phyloP scores from a whole-genome alignment of 1,284 basidiomycete species.

The Singerocomus inundabilis region DNA sequence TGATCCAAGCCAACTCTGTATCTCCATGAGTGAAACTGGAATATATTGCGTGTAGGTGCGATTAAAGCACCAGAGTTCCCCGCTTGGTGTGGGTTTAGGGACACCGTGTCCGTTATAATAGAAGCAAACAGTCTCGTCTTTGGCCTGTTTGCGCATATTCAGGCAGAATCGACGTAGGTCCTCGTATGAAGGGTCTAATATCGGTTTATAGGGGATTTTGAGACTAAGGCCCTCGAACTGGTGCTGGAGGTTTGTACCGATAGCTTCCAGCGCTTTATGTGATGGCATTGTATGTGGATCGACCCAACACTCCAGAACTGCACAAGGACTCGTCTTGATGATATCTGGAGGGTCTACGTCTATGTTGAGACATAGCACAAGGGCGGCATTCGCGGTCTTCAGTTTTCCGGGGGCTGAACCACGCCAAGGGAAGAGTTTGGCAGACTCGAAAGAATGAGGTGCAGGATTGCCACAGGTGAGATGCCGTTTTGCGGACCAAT shows the following conservation, averaged over 20 bases:
- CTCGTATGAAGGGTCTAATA: conserved; percentile 93
- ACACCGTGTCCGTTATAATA: conserved; percentile 99
- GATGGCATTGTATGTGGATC: conserved; percentile 89
- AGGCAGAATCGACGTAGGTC: conserved; percentile 91
- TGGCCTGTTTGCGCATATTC: conserved; percentile 82
- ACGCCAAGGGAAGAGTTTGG: conserved; percentile 75
- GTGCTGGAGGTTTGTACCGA: conserved; percentile 89
- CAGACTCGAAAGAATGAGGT: conserved; percentile 60
- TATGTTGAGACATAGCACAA: conserved; percentile 97
- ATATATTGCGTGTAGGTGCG: conserved; percentile 98
- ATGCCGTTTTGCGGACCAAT: conserved; percentile 85
- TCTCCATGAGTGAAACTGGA: conserved; percentile 90
- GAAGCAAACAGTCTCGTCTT: conserved; percentile 93
- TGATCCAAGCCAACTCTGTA: conserved; percentile 90
- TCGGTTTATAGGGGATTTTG: conserved; percentile 88
- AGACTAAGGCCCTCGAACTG: conserved; percentile 96
- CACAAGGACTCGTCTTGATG: conserved; percentile 96
- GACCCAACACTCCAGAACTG: conserved; percentile 96
- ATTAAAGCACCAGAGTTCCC: conserved; percentile 99
- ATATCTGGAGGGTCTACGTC: conserved; percentile 97
- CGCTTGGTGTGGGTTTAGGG: conserved; percentile 93
- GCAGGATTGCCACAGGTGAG: conserved; percentile 84
- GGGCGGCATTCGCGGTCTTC: conserved; percentile 88
- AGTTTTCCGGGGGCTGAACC: conserved; percentile 75
- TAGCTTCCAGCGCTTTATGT: conserved; percentile 86